Conservation (phyloP, 768 basidiomycete species). For the Trametes villosa region DNA sequence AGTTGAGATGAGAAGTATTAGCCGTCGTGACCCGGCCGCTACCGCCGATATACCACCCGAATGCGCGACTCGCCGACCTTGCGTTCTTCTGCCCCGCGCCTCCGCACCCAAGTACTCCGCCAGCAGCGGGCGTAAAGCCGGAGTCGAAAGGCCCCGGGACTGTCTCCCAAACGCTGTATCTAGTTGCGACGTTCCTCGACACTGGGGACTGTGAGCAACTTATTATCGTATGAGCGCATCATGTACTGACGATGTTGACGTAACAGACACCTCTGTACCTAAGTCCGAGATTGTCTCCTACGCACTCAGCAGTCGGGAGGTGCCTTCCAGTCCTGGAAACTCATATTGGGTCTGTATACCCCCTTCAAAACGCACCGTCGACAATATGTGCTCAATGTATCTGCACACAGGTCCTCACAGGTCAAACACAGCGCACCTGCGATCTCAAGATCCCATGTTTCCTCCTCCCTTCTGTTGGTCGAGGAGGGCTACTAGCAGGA, state of each 20-base stretch:
- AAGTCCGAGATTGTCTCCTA: constrained; percentile 42
- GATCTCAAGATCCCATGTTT: constrained; percentile 51
- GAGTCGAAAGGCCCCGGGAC: constrained; percentile 19
- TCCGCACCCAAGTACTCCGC: constrained; percentile 25
- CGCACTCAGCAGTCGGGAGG: constrained; percentile 30
- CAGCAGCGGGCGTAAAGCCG: constrained; percentile 19
- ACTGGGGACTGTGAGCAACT: constrained; percentile 59
- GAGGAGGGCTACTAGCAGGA: constrained; percentile 47
- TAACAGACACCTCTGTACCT: constrained; percentile 41
- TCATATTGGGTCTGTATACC: constrained; percentile 45
- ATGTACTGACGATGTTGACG: neutral
- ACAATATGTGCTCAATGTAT: neutral
- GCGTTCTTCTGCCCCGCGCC: constrained; percentile 42
- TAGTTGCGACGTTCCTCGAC: constrained; percentile 60
- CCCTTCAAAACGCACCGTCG: too few species aligned
- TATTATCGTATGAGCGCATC: neutral
- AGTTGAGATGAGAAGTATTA: constrained; percentile 27
- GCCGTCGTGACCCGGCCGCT: constrained; percentile 50
- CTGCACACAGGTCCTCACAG: constrained; percentile 8
- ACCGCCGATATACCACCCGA: constrained; percentile 46
- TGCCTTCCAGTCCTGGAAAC: constrained; percentile 22
- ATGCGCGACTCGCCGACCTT: constrained; percentile 46
- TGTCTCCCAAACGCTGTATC: constrained; percentile 44
- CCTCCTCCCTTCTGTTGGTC: constrained; percentile 42
- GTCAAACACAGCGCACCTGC: constrained; percentile 41